A percentile compares a stretch with the other conserved stretches of the same genome.
phyloP scores from a whole-genome alignment of 345 rosid genomes.

The Boechera divaricarpa region DNA sequence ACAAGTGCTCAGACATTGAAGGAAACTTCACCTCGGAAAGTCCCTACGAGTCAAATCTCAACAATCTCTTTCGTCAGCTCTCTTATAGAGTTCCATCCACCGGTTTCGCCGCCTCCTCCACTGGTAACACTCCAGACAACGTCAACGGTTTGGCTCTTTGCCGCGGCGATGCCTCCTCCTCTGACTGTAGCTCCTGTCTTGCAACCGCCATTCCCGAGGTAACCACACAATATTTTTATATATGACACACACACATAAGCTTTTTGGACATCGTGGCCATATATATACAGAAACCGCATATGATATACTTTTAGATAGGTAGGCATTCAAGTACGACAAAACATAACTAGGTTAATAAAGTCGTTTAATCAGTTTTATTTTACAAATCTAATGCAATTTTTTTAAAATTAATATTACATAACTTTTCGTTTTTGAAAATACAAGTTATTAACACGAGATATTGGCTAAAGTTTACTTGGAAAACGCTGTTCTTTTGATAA shows the following conservation, averaged over 20 bases:
- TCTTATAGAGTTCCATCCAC: constrained; percentile 50
- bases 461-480: neutral
- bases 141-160: constrained; percentile 65
- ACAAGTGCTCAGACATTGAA: constrained; percentile 50
- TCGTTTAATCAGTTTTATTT: neutral
- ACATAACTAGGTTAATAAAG: neutral
- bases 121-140: constrained; percentile 48
- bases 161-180: constrained; percentile 59
- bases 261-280: neutral
- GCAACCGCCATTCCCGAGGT: constrained; percentile 54
- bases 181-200: constrained; percentile 58
- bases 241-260: neutral
- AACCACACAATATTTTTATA: neutral
- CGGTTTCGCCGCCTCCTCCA: constrained; percentile 53
- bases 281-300: neutral
- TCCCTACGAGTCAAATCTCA: constrained; percentile 53
- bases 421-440: neutral
- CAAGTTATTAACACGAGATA: too few species aligned
- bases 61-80: constrained; percentile 50
- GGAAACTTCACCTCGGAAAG: constrained; percentile 51
- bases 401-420: neutral
- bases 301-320: neutral
- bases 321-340: too few species aligned
- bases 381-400: neutral
- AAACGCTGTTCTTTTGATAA: neutral